Evolutionary conservation across 768 basidiomycete species (phyloP), one percentile per base, ranked within the genome.

Genomic region (Boletus rubescentipes): DNA sequence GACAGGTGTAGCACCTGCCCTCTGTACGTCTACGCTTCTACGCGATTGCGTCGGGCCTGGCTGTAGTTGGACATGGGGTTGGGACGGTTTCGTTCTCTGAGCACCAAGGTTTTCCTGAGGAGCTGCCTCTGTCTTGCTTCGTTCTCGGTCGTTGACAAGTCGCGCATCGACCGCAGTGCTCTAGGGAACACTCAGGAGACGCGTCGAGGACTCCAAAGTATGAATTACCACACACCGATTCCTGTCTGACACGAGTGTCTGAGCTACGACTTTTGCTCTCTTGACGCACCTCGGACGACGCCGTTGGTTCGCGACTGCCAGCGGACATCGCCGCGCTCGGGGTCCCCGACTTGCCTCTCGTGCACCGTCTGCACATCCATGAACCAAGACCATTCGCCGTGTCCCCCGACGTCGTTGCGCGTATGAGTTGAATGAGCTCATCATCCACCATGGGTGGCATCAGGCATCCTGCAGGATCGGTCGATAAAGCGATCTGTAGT

Each of bases 341-440:
- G 2, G 48, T 53, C 9, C 4, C 40, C n/a, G 55, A 49, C 12
- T 18, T 26, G 21, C 5, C 53, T 6, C 53, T 74, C 42, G 58
- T 73, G 54, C 71, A 72, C 31, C 68, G 61, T 49, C 60, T 64
- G 43, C 73, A 73, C 32, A 23, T 58, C 71, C 71, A 72, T 11
- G 57, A 20, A 14, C 43, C 18, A 11, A 72, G 55, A 21, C 48
- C 60, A 15, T 69, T 66, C 32, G 41, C 55, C 4, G 37, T 53
- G 48, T 72, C 68, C 1, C 60, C 54, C n/a, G 49, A 36, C 16
- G 53, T 73, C 3, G 60, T 63, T 1, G 65, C 67, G 26, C 63
- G 58, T 30, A 72, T 49, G 21, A 60, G 63, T 29, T 14, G 44
- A 18, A 66, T 15, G 57, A 72, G 70, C 8, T 67, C 62, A 0